A percentile compares a stretch with the other conserved stretches of the same genome.
phyloP scores from a whole-genome alignment of 768 basidiomycete species.

The Lactifluus volemus region DNA sequence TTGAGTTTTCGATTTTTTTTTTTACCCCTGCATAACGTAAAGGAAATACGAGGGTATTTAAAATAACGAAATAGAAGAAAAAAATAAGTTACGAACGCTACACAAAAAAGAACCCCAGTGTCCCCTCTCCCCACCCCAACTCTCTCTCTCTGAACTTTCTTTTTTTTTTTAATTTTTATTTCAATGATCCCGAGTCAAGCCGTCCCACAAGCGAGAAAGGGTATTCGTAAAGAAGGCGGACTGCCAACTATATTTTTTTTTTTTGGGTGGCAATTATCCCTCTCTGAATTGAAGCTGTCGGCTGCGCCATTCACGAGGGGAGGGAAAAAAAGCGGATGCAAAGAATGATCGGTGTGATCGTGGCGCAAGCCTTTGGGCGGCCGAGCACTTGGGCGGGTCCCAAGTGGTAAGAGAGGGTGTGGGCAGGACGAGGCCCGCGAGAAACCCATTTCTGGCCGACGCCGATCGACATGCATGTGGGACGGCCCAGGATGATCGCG shows the following conservation, averaged over 20 bases:
- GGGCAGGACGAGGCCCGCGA: not conserved
- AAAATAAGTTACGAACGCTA: not conserved
- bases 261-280: not conserved
- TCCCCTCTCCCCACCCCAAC: no score
- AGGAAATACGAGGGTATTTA: not conserved
- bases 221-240: conserved; percentile 1
- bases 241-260: not conserved
- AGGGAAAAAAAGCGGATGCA: not conserved
- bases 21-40: not conserved
- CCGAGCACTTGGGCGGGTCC: no score
- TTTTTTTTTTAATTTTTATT: not conserved
- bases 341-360: conserved; percentile 14
- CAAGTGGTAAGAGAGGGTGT: no score
- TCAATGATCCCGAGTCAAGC: not conserved
- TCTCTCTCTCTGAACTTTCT: conserved; percentile 4
- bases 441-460: not conserved
- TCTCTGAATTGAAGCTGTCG: conserved; percentile 12
- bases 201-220: not conserved
- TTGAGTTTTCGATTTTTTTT: not conserved
- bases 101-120: not conserved
- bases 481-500: not conserved
- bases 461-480: not conserved
- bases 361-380: not conserved
- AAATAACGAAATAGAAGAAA: not conserved
- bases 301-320: not conserved